These are phyloP conservation scores for Nemania serpens DNA, from an alignment of 2,329 filamentous ascomycete species.

Conservation along the genomic window DNA sequence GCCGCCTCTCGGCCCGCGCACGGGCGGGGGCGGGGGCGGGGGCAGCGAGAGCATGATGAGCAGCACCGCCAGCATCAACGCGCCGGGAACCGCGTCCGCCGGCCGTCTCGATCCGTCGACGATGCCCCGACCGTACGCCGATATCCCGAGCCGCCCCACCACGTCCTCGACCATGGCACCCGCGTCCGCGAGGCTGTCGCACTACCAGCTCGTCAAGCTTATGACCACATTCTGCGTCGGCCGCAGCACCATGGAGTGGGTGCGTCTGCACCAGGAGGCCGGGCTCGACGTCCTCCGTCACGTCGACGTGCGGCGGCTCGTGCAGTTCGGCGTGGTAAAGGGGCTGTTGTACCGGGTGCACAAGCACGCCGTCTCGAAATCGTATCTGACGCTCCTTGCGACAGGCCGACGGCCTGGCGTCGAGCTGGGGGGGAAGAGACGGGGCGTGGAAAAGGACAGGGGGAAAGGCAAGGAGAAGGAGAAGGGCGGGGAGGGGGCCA, in stretches of 20 bases:
- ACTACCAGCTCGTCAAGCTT: conserved; percentile 75
- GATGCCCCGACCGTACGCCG: not conserved
- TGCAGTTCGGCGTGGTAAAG: conserved; percentile 96
- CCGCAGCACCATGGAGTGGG: conserved; percentile 85
- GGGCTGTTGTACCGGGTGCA: conserved; percentile 91
- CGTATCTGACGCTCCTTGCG: conserved; percentile 61
- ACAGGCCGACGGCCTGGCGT: conserved; percentile 51
- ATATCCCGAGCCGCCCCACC: conserved; percentile 1
- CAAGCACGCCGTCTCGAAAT: conserved; percentile 79
- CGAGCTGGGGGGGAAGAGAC: conserved; percentile 27
- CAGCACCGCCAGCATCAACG: conserved; percentile 12
- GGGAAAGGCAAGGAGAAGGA: not conserved
- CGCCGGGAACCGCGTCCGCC: not conserved
- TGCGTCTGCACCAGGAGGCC: conserved; percentile 71
- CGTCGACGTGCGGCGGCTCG: conserved; percentile 86
- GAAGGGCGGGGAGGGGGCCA: conserved; percentile 12
- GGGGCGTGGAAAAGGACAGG: not conserved
- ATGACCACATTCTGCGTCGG: conserved; percentile 86
- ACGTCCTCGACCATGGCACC: not conserved
- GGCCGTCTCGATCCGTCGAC: not conserved
- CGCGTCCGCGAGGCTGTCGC: conserved; percentile 35
- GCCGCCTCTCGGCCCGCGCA: not conserved
- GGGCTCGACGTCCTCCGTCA: conserved; percentile 70
- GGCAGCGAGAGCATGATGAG: conserved; percentile 10
- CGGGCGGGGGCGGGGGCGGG: not conserved